Conservation (phyloP, 768 basidiomycete genomes). For the Russula foetens region DNA sequence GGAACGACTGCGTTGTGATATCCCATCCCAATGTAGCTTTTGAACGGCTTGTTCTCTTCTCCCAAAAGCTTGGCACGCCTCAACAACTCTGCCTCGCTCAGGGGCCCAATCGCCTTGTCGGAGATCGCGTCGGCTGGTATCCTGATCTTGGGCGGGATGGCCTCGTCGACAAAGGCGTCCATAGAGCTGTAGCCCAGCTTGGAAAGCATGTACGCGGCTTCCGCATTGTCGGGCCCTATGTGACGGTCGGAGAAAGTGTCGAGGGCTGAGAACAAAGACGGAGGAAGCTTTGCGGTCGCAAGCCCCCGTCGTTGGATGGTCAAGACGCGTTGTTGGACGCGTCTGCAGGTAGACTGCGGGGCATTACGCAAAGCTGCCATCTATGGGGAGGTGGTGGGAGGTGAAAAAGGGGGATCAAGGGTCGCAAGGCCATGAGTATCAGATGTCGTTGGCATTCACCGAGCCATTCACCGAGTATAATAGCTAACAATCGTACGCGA, state of each 20-base stretch:
- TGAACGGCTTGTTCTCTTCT: slow-evolving; percentile 70
- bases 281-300: slow-evolving; percentile 52
- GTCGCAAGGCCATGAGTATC: neutral
- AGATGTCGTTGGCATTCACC: slow-evolving; percentile 29
- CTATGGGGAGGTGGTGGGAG: neutral
- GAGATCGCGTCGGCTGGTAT: slow-evolving; percentile 52
- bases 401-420: neutral
- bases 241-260: slow-evolving; percentile 90
- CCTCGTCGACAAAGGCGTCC: slow-evolving; percentile 78
- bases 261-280: slow-evolving; percentile 70
- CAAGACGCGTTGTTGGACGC: slow-evolving; percentile 18
- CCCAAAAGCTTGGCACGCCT: slow-evolving; percentile 69
- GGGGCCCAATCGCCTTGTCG: slow-evolving; percentile 58
- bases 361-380: slow-evolving; percentile 15
- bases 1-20: slow-evolving; percentile 94
- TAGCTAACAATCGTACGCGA: neutral
- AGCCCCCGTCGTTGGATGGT: slow-evolving; percentile 32
- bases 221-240: slow-evolving; percentile 83
- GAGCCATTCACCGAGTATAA: slow-evolving; percentile 52
- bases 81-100: slow-evolving; percentile 83
- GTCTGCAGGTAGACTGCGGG: slow-evolving; percentile 19
- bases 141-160: slow-evolving; percentile 77
- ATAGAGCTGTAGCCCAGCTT: slow-evolving; percentile 79
- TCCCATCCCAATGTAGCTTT: slow-evolving; percentile 97
- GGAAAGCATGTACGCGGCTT: slow-evolving; percentile 75